Conservation (phyloP, 352 stramenopile species). For the Globisporangium polare region DNA sequence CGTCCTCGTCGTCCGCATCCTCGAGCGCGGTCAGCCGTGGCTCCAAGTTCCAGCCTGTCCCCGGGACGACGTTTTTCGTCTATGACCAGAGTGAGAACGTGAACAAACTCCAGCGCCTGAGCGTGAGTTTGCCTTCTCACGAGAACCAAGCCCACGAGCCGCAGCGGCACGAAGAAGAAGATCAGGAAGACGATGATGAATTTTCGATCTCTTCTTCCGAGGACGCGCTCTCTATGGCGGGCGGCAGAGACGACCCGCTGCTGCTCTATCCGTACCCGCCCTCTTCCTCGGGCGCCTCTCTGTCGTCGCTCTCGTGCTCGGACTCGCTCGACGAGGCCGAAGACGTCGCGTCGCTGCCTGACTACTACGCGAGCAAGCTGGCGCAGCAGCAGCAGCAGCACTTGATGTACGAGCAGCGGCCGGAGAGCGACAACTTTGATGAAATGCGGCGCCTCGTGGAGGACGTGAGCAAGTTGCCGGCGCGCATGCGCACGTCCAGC, state of each 20-base stretch:
- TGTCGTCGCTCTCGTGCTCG: not conserved
- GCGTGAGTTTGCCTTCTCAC: not conserved
- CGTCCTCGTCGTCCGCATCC: not conserved
- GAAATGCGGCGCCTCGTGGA: constrained; percentile 63
- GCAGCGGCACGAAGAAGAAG: constrained; percentile 3
- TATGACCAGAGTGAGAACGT: constrained; percentile 36
- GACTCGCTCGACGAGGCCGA: constrained; percentile 13
- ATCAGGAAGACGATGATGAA: constrained; percentile 9
- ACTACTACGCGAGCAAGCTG: constrained; percentile 1
- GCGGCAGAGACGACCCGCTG: constrained; percentile 6
- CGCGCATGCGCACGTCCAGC: constrained; percentile 48
- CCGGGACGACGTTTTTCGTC: constrained; percentile 38
- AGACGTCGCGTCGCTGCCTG: constrained; percentile 15
- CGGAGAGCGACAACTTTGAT: constrained; percentile 29
- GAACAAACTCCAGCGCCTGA: constrained; percentile 31
- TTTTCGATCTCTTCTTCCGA: constrained; percentile 15
- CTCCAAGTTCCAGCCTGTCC: not conserved
- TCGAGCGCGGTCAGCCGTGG: not conserved
- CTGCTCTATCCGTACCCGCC: not conserved
- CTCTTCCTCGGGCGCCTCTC: not conserved
- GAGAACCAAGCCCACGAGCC: constrained; percentile 9
- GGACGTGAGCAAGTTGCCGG: constrained; percentile 34
- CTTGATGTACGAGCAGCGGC: constrained; percentile 8
- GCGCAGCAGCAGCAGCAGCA: constrained; percentile 3
- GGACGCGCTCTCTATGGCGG: constrained; percentile 11